Base-by-base conservation (phyloP, 2,329 filamentous ascomycete species). In the Dactylellina parvicollis region DNA sequence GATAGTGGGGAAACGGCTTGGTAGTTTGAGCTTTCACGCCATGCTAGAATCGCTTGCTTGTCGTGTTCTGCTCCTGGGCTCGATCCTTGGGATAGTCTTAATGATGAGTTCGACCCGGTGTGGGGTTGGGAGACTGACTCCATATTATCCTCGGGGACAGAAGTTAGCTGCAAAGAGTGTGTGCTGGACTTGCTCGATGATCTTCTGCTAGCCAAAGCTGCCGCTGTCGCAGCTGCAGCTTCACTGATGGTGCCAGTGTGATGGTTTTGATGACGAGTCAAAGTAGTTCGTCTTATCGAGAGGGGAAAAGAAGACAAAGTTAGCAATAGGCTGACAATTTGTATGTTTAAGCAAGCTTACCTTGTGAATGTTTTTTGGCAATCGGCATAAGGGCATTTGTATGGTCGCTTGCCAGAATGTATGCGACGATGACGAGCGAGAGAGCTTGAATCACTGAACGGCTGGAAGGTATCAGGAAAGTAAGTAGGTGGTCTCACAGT, bases 351-450 rank as follows among this genome's bases (percentile, higher is more conserved):
- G 10, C 18, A 52, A 36, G 14, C 40, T 52, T 77, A 77, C 77
- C 77, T 75, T 8, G 95, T 99, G 79, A 99, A 99, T 0, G 94
- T 98, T 86, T 98, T 98, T 80, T 98, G 93, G 81, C 95, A 99
- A 80, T 97, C 93, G 71, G 92, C 93, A 78, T 95, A 98, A 0
- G 93, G 93, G 82, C 95, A 99, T 81, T 96, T 96, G 84, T 98
- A 99, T 0, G 95, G 95, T 54, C 95, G 87, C 82, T 95, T 96
- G 70, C 95, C 95, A 2, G 92, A 96, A 80, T 99, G 95, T 73
- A 97, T 98, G 76, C 95, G 88, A 71, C 95, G 89, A 82, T 99
- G 95, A 62, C 95, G 87, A 12, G 95, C 95, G 20, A 99, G 84
- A 16, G 94, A 98, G 79, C 92, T 96, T 49, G 92, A 96, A 80